Base-by-base conservation (phyloP, 768 basidiomycete species). In the Daedaleopsis sinensis region DNA sequence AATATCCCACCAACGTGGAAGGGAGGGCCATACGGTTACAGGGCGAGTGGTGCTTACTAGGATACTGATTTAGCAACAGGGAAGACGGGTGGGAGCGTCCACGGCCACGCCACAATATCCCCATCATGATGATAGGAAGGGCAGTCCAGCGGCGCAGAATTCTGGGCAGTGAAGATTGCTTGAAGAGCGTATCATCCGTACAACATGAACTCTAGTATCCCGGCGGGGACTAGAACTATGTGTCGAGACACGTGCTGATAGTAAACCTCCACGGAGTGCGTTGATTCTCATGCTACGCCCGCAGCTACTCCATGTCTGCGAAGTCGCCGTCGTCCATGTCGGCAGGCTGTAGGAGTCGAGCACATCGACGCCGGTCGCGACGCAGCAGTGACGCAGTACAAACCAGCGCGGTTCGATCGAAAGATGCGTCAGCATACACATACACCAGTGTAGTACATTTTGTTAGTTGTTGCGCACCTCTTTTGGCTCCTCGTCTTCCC, bases 401-500 rank as follows among this genome's bases (percentile, higher is more conserved):
- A 32, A 7, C 3, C 27, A 32, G 27, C 4, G 27, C 27, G 7
- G 27, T 32, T 32, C 27, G 27, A 49, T 13, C 32, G 10, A 27
- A 49, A 19, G 37, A 43, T 23, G 39, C n/a, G 56, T 60, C 52
- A 57, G 50, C 52, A 43, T 44, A 57, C 15, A 36, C 46, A 13
- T 16, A 24, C 48, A 38, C 32, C 27, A 18, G 32, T n/a, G 24
- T 13, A 51, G 23, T 10, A 58, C 36, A 18, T 35, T 19, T 42
- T 12, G 39, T 13, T 19, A 49, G 35, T 21, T 47, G 58, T 39
- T 21, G 63, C 80, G 59, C 69, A 91, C 92, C 86, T 93, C 93
- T 80, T 90, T 94, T 16, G 96, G 96, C 71, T 99, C 96, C 72
- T 99, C 96, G 61, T 96, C 94, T 78, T 98, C 96, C 37, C 96